A percentile compares a stretch with the other conserved stretches of the same genome.
Evolutionary conservation across 2,329 filamentous ascomycete genomes (phyloP).

Genomic region (Nannizziopsis barbatae): DNA sequence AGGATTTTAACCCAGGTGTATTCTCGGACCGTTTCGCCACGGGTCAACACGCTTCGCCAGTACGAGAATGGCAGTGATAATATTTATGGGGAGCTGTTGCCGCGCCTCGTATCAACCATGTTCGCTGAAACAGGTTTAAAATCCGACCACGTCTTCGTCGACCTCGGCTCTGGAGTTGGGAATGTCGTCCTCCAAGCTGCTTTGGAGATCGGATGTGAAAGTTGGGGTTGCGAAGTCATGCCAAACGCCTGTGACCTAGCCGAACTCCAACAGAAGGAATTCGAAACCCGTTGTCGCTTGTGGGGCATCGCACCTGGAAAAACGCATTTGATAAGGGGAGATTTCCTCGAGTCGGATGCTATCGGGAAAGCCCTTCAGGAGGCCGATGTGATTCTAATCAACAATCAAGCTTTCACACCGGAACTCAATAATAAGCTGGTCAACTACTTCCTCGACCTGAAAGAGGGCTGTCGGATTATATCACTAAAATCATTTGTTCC

Average conservation of each 20-base stretch:
- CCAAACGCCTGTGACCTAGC: slow-evolving; percentile 75
- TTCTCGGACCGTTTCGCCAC: slow-evolving; percentile 80
- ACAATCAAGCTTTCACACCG: slow-evolving; percentile 93
- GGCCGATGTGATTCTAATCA: slow-evolving; percentile 92
- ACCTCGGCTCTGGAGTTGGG: slow-evolving; percentile 88
- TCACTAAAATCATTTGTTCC: slow-evolving; percentile 87
- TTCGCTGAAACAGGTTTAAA: slow-evolving; percentile 67
- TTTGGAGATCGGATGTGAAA: slow-evolving; percentile 83
- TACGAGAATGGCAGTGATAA: slow-evolving; percentile 89
- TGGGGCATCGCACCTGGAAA: slow-evolving; percentile 77
- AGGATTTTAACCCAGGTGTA: slow-evolving; percentile 82
- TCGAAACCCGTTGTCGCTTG: slow-evolving; percentile 68
- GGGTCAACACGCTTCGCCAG: slow-evolving; percentile 68
- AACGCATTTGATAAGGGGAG: slow-evolving; percentile 68
- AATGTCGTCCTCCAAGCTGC: slow-evolving; percentile 93
- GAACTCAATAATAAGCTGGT: slow-evolving; percentile 74
- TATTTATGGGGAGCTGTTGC: slow-evolving; percentile 85
- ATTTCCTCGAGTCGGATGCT: slow-evolving; percentile 63
- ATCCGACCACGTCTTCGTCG: slow-evolving; percentile 78
- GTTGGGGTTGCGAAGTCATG: slow-evolving; percentile 96
- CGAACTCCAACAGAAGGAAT: slow-evolving; percentile 68
- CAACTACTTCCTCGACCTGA: slow-evolving; percentile 85
- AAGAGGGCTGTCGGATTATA: slow-evolving; percentile 78
- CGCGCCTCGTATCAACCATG: slow-evolving; percentile 72
- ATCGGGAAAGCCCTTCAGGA: slow-evolving; percentile 65